Conservation (phyloP, 2,329 filamentous ascomycete genomes). For the Aspergillus sp. region DNA sequence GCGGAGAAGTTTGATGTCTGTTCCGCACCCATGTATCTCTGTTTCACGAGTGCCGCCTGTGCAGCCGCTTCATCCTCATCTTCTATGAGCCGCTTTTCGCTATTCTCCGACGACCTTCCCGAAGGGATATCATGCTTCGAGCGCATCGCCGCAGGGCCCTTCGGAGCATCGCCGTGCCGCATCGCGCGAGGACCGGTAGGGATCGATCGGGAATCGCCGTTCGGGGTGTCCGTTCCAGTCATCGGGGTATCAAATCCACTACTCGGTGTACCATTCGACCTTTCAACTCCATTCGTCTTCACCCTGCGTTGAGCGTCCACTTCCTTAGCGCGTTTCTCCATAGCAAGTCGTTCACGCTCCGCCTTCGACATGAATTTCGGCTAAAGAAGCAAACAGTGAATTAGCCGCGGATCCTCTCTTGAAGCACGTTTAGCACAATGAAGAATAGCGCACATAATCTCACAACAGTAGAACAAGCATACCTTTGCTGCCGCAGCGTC, state of each 20-base stretch:
- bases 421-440: conserved; percentile 4
- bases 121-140: conserved; percentile 58
- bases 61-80: conserved; percentile 64
- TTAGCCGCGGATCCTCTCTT: conserved; percentile 10
- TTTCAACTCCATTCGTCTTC: conserved; percentile 44
- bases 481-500: conserved; percentile 81
- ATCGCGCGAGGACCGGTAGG: conserved; percentile 76
- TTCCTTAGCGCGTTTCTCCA: conserved; percentile 77
- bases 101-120: conserved; percentile 41
- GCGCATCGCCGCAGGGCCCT: conserved; percentile 57
- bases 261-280: conserved; percentile 30
- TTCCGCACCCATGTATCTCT: conserved; percentile 90
- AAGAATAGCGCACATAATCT: not conserved
- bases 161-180: conserved; percentile 59
- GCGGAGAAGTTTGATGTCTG: conserved; percentile 90
- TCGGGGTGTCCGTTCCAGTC: conserved; percentile 25
- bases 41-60: conserved; percentile 74
- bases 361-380: conserved; percentile 86
- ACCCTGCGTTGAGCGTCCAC: conserved; percentile 63
- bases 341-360: conserved; percentile 76
- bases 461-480: conserved; percentile 32
- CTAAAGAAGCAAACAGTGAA: conserved; percentile 41
- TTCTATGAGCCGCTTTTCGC: conserved; percentile 46
- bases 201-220: conserved; percentile 45
- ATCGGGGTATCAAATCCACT: conserved; percentile 29